Evolutionary conservation across 2,329 filamentous ascomycete genomes (phyloP), one percentile per base, ranked within the genome.

Genomic region (Beauveria pseudobassiana): DNA sequence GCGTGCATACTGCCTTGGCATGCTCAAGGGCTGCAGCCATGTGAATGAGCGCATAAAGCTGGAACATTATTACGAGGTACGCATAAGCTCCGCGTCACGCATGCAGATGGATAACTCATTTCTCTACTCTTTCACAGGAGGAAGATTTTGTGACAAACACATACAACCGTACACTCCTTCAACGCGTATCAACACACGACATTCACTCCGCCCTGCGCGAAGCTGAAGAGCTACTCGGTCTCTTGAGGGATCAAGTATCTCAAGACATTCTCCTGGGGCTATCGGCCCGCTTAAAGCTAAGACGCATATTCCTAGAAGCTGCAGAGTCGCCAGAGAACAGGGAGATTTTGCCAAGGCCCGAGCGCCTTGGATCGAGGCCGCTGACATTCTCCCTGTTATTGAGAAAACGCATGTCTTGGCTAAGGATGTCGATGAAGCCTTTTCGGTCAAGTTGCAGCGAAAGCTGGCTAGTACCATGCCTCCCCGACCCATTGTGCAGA

Each of bases 131-230:
- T 12, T 6, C 34, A 18, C 51, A 93, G 87, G 95, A 99, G 75
- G 95, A 99, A 74, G 95, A 99, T 70, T 97, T 99, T 71, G 91
- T 96, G 22, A 93, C 91, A 7, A 92, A 96, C 72, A 89, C 93
- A 0, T 98, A 95, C 71, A 89, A 92, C 67, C 85, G 93, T 43
- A 86, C 85, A 14, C 78, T 99, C 1, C 80, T 98, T 7, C 84
- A 86, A 28, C 76, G 81, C 16, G 80, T 93, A 62, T 77, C 83
- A 18, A 74, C 80, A 2, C 76, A 79, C 5, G 78, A 82, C n/a
- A 80, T 91, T 26, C 76, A 80, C 48, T 73, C 76, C 9, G 72
- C 81, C 28, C 73, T 91, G 22, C 73, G 81, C 26, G 76, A 82
- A 40, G 86, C 86, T 5, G 73, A 82, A n/a, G 71, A 72, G 14